These are phyloP conservation scores for Albatrellus sp. DNA, from an alignment of 1,284 basidiomycete genomes.

Conservation along the genomic window DNA sequence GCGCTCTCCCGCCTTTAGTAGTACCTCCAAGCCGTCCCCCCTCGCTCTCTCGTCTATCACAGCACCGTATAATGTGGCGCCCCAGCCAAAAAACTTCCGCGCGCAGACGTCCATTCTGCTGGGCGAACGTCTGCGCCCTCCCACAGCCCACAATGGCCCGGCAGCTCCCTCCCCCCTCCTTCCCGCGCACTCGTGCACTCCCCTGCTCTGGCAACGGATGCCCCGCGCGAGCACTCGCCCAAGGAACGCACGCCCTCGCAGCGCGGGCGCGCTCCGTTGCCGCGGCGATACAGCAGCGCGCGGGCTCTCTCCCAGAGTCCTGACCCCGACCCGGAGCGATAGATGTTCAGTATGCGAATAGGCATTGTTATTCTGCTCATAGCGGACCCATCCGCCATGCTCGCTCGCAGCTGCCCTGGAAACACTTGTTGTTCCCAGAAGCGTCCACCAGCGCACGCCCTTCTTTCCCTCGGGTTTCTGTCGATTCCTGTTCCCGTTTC, in stretches of 20 bases:
- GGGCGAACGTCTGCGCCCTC: constrained; percentile 40
- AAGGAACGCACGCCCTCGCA: constrained; percentile 4
- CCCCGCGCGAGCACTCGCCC: constrained; percentile 4
- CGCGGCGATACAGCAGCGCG: not conserved
- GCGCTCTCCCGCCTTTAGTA: constrained; percentile 2
- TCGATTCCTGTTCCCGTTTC: too few species aligned
- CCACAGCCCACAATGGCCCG: constrained; percentile 18
- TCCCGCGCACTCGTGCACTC: constrained; percentile 1
- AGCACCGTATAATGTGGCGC: constrained; percentile 15
- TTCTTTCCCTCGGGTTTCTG: too few species aligned
- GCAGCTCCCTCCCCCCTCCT: constrained; percentile 12
- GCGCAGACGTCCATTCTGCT: constrained; percentile 37
- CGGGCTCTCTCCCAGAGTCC: not conserved
- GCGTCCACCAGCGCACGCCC: too few species aligned
- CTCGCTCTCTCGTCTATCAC: constrained; percentile 23
- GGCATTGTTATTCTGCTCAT: too few species aligned
- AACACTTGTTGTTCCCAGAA: too few species aligned
- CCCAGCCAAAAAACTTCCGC: constrained; percentile 37
- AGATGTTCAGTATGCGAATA: not conserved
- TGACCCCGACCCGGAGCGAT: not conserved
- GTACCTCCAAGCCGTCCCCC: constrained; percentile 16
- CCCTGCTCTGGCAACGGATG: constrained; percentile 2
- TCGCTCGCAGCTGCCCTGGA: too few species aligned
- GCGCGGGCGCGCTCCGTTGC: not conserved
- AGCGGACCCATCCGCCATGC: too few species aligned